Conservation (phyloP, 768 basidiomycete genomes). For the Amanita rubescens region DNA sequence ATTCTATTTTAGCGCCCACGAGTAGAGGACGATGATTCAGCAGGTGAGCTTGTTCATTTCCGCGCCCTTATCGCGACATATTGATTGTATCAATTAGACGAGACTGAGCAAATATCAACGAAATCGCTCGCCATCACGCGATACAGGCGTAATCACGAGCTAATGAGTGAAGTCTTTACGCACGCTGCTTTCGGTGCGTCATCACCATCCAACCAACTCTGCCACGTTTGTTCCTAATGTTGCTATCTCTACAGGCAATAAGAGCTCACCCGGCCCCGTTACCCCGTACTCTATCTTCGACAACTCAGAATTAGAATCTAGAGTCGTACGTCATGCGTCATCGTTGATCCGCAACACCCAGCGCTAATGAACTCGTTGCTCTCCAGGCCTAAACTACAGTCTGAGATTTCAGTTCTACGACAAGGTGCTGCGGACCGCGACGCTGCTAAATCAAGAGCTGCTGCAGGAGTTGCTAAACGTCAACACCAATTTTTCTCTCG, state of each 20-base stretch:
- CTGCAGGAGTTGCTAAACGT: neutral
- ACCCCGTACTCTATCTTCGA: constrained; percentile 57
- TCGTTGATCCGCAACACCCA: neutral
- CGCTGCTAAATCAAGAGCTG: constrained; percentile 11
- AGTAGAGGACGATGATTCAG: constrained; percentile 58
- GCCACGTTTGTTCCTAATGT: neutral
- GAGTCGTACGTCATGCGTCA: constrained; percentile 34
- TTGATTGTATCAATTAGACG: constrained; percentile 32
- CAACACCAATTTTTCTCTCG: constrained; percentile 13
- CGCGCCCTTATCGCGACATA: neutral
- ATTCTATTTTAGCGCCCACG: constrained; percentile 23
- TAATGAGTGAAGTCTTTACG: constrained; percentile 78
- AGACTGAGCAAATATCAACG: constrained; percentile 64
- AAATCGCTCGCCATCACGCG: constrained; percentile 63
- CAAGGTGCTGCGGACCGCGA: constrained; percentile 39
- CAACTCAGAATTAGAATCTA: constrained; percentile 46
- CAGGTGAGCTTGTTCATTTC: constrained; percentile 31
- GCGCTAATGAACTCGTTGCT: neutral
- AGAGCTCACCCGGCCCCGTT: constrained; percentile 25
- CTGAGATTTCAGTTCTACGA: constrained; percentile 51
- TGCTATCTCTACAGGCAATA: constrained; percentile 31
- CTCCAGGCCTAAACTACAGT: constrained; percentile 46
- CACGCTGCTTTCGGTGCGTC: constrained; percentile 58
- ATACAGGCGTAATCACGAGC: constrained; percentile 75
- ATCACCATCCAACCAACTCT: neutral